Percentiles rank a stretch among this genome's conserved stretches.
These are phyloP conservation scores for Lodderomyces elongisporus DNA, from an alignment of 1,139 yeast genomes.

Conservation along the genomic window DNA sequence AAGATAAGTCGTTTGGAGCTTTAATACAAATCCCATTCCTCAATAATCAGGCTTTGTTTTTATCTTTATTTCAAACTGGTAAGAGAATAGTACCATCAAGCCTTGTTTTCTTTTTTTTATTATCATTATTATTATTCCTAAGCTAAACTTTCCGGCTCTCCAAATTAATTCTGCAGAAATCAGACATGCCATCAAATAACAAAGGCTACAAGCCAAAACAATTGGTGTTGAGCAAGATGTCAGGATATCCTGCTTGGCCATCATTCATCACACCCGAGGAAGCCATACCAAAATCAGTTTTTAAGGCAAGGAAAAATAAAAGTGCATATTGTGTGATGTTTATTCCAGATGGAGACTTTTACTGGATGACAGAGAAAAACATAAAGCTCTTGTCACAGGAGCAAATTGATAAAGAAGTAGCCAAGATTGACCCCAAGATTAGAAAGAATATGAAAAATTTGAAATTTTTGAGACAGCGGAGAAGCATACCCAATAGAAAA, in stretches of 20 bases:
- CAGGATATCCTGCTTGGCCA: slow-evolving; percentile 48
- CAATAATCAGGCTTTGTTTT: too few species aligned
- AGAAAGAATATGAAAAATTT: slow-evolving; percentile 1
- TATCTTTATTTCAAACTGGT: too few species aligned
- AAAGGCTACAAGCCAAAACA: slow-evolving; percentile 3
- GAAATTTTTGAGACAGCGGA: slow-evolving; percentile 8
- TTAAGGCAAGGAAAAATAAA: slow-evolving; percentile 34
- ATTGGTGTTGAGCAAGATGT: slow-evolving; percentile 44
- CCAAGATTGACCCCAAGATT: neutral
- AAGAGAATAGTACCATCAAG: too few species aligned
- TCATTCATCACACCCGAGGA: slow-evolving; percentile 43
- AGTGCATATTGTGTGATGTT: slow-evolving; percentile 42
- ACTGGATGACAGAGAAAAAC: slow-evolving; percentile 42
- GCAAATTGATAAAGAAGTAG: slow-evolving; percentile 1
- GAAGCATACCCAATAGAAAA: slow-evolving; percentile 13
- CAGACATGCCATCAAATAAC: too few species aligned
- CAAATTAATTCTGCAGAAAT: too few species aligned
- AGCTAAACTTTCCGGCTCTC: too few species aligned
- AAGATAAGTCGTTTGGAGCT: too few species aligned
- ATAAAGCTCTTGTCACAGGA: slow-evolving; percentile 23
- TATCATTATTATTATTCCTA: too few species aligned
- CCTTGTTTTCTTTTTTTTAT: too few species aligned
- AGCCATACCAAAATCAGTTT: slow-evolving; percentile 35
- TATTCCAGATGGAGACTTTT: slow-evolving; percentile 46
- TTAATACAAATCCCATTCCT: too few species aligned